Evolutionary conservation across 108 stramenopile genomes (phyloP).

Genomic region (Schizochytrium sp.): DNA sequence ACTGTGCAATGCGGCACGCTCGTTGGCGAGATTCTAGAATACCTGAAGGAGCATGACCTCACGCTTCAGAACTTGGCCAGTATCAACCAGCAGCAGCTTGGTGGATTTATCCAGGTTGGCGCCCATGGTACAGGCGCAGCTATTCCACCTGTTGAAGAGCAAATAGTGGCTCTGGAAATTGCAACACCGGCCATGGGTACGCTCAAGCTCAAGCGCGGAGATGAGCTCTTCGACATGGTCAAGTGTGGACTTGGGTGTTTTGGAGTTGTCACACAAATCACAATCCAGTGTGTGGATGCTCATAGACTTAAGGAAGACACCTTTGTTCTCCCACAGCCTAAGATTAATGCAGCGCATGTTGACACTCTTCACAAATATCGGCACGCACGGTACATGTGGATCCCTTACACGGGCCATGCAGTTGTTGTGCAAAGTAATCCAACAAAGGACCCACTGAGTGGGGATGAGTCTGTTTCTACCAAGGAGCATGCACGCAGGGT

Average conservation of each 20-base stretch:
- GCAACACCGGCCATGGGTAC: conserved; percentile 87
- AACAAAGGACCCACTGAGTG: conserved; percentile 61
- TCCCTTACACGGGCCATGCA: conserved; percentile 93
- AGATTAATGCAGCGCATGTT: conserved; percentile 79
- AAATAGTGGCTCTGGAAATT: conserved; percentile 86
- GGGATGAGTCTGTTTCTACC: background rate
- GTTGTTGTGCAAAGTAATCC: conserved; percentile 95
- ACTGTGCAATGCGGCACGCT: conserved; percentile 93
- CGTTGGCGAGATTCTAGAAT: conserved; percentile 81
- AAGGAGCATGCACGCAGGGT: no score
- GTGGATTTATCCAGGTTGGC: conserved; percentile 91
- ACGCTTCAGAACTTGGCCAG: conserved; percentile 95
- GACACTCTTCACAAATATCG: conserved; percentile 78
- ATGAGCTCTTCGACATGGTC: conserved; percentile 83
- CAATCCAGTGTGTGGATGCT: conserved; percentile 84
- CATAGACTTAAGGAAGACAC: conserved; percentile 91
- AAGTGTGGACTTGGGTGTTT: conserved; percentile 91
- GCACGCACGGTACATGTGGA: conserved; percentile 99
- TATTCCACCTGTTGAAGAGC: conserved; percentile 93
- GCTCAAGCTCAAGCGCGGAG: conserved; percentile 77
- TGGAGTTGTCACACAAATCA: conserved; percentile 89
- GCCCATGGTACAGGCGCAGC: conserved; percentile 96
- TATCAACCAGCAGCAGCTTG: conserved; percentile 97
- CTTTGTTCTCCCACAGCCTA: conserved; percentile 83
- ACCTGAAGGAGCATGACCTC: conserved; percentile 71